phyloP scores from a whole-genome alignment of 345 rosid genomes.

The Pelargonium nanum region DNA sequence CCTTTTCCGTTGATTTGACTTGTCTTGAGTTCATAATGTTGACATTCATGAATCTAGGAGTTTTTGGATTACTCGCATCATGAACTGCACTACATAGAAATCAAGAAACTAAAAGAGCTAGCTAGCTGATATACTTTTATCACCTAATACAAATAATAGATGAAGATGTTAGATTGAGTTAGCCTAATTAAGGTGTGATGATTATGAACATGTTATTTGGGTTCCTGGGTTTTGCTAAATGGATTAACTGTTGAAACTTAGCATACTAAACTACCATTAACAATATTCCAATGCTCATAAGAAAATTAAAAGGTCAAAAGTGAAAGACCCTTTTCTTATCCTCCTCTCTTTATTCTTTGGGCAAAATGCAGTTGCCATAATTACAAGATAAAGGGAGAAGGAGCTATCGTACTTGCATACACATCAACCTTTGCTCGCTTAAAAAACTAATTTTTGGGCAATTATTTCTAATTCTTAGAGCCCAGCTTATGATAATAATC shows the following conservation, averaged over 20 bases:
- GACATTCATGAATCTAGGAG: not conserved
- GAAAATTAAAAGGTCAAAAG: not conserved
- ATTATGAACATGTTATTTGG: too few species aligned
- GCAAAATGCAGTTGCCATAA: conserved; percentile 10
- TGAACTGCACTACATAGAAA: too few species aligned
- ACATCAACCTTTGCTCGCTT: not conserved
- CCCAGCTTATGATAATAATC: conserved; percentile 26
- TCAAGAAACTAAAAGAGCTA: too few species aligned
- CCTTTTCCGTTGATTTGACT: conserved; percentile 16
- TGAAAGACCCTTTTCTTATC: not conserved
- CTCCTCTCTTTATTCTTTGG: not conserved
- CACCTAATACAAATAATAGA: too few species aligned
- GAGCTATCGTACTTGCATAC: not conserved
- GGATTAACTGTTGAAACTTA: not conserved
- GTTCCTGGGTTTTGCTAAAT: not conserved
- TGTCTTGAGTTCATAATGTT: not conserved
- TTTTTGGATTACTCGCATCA: conserved; percentile 14
- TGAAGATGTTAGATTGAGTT: too few species aligned
- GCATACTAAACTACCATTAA: not conserved
- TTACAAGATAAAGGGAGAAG: conserved; percentile 6
- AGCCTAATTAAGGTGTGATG: too few species aligned
- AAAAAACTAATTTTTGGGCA: conserved; percentile 9
- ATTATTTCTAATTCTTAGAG: conserved; percentile 20
- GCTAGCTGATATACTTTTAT: too few species aligned
- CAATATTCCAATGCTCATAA: too few species aligned